Evolutionary conservation across 73 alveolate genomes (phyloP), one percentile per base, ranked within the genome.

Genomic region (Stentor coeruleus): DNA sequence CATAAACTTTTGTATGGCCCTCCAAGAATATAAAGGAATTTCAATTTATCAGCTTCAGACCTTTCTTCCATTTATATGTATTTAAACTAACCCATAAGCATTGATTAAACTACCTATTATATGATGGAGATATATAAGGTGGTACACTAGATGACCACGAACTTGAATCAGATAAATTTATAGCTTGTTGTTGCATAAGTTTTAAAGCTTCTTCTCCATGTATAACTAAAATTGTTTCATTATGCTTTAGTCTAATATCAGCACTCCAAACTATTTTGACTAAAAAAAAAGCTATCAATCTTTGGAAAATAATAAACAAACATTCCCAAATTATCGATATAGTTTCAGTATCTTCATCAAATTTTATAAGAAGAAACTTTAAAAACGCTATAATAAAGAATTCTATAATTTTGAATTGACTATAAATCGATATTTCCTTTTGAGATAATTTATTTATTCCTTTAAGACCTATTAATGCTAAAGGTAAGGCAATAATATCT

Each of bases 121-220:
- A 49, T 11, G 66, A 20, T 49, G 66, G 20, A 11, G 66, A 6
- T 11, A 49, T 11, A 49, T 49, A 49, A 49, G 20, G 6, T 20
- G 66, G 66, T 20, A 49, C 20, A 11, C 66, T 20, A 49, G 66
- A 20, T 11, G 66, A 11, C 28, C 6, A 11, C 66, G 20, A 6
- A 11, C 20, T 49, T 20, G 66, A 20, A 49, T 49, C 20, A 11
- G 66, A 6, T 49, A 49, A 49, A 49, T 49, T 49, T 6, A 49
- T 20, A 49, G 66, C 38, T 75, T 39, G 15, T 37, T 14, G 74
- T 37, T 15, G 59, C 33, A 20, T 14, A 37, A 20, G 26, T 75
- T n/a, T 75, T 75, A n/a, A n/a, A 14, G 83, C 66, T 11, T 49
- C 66, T 49, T 49, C 66, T 11, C 66, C 66, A 11, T 49, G 66